These are phyloP conservation scores for Coix lacrymajobi DNA, from an alignment of 176 grass and related monocot genomes.

Conservation along the genomic window DNA sequence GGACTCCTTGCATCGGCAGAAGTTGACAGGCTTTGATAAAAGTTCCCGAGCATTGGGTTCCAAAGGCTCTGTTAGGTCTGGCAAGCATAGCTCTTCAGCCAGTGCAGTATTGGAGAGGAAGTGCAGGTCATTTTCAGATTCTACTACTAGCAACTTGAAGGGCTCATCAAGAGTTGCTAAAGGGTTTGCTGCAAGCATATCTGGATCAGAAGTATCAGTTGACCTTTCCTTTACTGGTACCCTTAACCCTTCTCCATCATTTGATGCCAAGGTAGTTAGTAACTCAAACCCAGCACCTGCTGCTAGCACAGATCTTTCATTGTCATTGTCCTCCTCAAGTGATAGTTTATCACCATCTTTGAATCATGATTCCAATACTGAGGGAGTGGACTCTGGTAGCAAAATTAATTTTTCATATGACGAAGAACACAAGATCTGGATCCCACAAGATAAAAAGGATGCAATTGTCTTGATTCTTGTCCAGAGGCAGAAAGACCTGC, in stretches of 20 bases:
- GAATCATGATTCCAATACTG: constrained; percentile 34
- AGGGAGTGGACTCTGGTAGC: constrained; percentile 35
- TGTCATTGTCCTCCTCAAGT: constrained; percentile 55
- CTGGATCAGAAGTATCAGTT: constrained; percentile 41
- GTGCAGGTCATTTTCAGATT: constrained; percentile 60
- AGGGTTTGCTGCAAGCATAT: constrained; percentile 44
- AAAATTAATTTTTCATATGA: constrained; percentile 44
- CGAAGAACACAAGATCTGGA: constrained; percentile 53
- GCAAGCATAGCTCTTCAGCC: constrained; percentile 52
- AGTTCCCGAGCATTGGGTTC: constrained; percentile 76
- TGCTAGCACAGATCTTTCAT: constrained; percentile 66
- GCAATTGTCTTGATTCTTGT: constrained; percentile 73
- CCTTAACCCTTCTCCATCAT: constrained; percentile 49
- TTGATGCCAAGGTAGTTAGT: constrained; percentile 29
- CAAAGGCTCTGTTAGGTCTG: constrained; percentile 70
- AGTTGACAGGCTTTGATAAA: constrained; percentile 87
- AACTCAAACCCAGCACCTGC: constrained; percentile 30
- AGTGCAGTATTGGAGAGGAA: constrained; percentile 65
- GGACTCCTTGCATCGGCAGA: constrained; percentile 73
- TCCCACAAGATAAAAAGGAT: constrained; percentile 80
- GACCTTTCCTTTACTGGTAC: constrained; percentile 67
- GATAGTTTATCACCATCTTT: constrained; percentile 20
- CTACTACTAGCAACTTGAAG: constrained; percentile 51
- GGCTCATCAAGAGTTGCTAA: constrained; percentile 57
- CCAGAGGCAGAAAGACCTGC: constrained; percentile 69